Percentiles rank a stretch among this genome's conserved stretches.
Conservation (phyloP, 352 stramenopile genomes). For the Globisporangium acanthophoron region DNA sequence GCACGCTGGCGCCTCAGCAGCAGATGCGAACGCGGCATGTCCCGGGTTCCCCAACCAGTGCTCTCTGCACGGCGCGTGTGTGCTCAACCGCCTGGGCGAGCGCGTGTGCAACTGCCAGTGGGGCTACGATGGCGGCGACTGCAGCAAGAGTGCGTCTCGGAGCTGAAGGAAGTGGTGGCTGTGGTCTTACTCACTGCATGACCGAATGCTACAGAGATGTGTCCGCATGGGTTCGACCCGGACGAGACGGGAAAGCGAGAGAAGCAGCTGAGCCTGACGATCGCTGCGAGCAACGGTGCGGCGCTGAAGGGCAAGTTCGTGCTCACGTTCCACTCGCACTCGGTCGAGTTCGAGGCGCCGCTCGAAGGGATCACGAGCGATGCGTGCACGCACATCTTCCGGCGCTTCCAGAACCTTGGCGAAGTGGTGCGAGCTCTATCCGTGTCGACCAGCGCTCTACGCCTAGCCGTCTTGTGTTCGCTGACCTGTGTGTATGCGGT, state of each 20-base stretch:
- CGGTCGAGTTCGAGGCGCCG: constrained; percentile 56
- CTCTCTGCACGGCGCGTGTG: constrained; percentile 60
- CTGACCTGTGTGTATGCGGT: neutral
- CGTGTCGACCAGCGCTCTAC: neutral
- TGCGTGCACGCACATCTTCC: constrained; percentile 52
- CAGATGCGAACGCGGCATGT: constrained; percentile 23
- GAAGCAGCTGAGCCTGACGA: constrained; percentile 46
- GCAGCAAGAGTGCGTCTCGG: constrained; percentile 39
- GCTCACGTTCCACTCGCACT: constrained; percentile 62
- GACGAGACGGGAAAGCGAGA: constrained; percentile 28
- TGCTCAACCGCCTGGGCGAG: constrained; percentile 54
- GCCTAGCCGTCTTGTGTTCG: neutral
- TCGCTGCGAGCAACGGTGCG: constrained; percentile 15
- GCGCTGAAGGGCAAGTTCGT: constrained; percentile 38
- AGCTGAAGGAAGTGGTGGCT: neutral
- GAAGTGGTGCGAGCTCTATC: constrained; percentile 28
- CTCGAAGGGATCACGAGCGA: constrained; percentile 49
- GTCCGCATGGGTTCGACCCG: constrained; percentile 56
- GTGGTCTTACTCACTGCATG: no score
- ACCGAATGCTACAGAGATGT: constrained; percentile 42
- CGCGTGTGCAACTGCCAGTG: constrained; percentile 79
- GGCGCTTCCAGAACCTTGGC: constrained; percentile 65
- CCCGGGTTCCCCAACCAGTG: constrained; percentile 59
- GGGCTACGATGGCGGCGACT: constrained; percentile 58
- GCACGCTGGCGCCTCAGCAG: neutral